Conservation (phyloP, 768 basidiomycete genomes). For the Lactarius evosmus region DNA sequence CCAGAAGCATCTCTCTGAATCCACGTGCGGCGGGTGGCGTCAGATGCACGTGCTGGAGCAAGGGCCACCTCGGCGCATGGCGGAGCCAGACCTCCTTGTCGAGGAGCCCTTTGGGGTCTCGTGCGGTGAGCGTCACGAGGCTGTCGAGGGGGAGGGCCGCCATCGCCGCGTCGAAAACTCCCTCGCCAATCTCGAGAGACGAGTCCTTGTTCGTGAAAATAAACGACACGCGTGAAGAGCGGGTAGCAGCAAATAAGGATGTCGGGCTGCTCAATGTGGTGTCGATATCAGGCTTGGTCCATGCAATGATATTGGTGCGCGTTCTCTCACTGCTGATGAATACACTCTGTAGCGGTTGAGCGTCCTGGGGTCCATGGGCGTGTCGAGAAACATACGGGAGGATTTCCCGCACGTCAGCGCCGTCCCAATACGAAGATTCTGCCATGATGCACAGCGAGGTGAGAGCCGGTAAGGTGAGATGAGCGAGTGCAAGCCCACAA, state of each 20-base stretch:
- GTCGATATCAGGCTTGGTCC: not conserved
- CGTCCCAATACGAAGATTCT: not conserved
- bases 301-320: not conserved
- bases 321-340: not conserved
- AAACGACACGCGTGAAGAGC: not conserved
- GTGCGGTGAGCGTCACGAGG: too few species aligned
- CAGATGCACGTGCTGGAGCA: too few species aligned
- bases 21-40: too few species aligned
- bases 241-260: not conserved
- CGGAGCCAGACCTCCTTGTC: too few species aligned
- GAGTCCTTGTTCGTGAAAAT: not conserved
- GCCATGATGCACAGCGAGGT: not conserved
- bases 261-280: too few species aligned
- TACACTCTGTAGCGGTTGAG: not conserved
- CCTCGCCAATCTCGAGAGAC: not conserved
- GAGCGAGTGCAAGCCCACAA: not conserved
- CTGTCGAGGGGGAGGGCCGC: too few species aligned
- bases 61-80: too few species aligned
- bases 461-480: slow-evolving; percentile 1
- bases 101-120: too few species aligned
- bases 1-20: too few species aligned
- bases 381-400: not conserved
- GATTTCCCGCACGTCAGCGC: not conserved
- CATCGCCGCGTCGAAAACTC: not conserved
- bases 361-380: not conserved